Evolutionary conservation across 2,329 filamentous ascomycete genomes (phyloP).

Genomic region (Pleoardoris graminearum): DNA sequence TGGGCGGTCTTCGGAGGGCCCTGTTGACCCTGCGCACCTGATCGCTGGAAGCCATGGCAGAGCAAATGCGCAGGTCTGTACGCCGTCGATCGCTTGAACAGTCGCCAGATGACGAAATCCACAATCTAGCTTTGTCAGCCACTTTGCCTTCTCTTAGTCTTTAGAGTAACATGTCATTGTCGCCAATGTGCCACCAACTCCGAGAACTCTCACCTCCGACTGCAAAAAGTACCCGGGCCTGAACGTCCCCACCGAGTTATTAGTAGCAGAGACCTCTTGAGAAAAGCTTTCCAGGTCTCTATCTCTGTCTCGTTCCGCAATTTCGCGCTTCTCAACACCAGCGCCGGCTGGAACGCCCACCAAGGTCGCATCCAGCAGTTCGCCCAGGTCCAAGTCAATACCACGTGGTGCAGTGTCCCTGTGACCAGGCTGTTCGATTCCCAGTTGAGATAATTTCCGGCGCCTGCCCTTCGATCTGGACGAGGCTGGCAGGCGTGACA

Average conservation of each 20-base stretch:
- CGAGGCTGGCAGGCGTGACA: slow-evolving; percentile 65
- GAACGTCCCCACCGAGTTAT: slow-evolving; percentile 32
- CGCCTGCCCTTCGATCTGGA: slow-evolving; percentile 58
- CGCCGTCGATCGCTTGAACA: slow-evolving; percentile 65
- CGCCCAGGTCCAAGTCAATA: slow-evolving; percentile 49
- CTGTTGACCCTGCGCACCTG: slow-evolving; percentile 33
- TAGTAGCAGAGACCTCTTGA: slow-evolving; percentile 47
- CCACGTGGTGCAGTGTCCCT: slow-evolving; percentile 44
- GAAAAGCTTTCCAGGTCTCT: slow-evolving; percentile 51
- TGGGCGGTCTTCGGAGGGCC: slow-evolving; percentile 41
- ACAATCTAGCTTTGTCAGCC: slow-evolving; percentile 47
- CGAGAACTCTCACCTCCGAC: slow-evolving; percentile 47
- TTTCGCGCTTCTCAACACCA: slow-evolving; percentile 56
- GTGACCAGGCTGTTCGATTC: slow-evolving; percentile 17
- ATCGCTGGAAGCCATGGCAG: slow-evolving; percentile 76
- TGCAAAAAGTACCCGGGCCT: slow-evolving; percentile 44
- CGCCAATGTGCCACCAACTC: background rate
- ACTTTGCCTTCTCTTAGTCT: slow-evolving; percentile 5
- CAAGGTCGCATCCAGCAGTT: slow-evolving; percentile 70
- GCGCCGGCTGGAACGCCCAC: slow-evolving; percentile 58
- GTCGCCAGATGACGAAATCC: slow-evolving; percentile 65
- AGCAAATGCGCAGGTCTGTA: slow-evolving; percentile 72
- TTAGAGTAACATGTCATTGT: background rate
- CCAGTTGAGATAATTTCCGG: slow-evolving; percentile 49
- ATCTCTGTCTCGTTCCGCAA: slow-evolving; percentile 41